Evolutionary conservation across 768 basidiomycete genomes (phyloP).

Genomic region (Leccinellum rugosiceps): DNA sequence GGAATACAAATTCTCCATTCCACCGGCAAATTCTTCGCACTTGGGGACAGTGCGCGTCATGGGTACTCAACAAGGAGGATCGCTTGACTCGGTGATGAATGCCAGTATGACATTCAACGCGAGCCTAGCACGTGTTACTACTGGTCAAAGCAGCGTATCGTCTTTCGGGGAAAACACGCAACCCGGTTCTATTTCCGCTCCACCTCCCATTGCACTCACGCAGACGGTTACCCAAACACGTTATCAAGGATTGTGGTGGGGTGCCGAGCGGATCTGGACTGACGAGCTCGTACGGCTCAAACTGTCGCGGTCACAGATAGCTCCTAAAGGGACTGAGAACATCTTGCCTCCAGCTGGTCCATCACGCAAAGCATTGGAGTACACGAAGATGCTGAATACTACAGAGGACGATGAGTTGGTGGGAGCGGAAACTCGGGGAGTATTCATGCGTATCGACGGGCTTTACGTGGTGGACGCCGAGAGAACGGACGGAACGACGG

Average conservation of each 20-base stretch:
- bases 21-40: constrained; percentile 21
- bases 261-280: constrained; percentile 83
- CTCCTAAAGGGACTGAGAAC: constrained; percentile 58
- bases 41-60: not conserved
- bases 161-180: not conserved
- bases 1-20: constrained; percentile 52
- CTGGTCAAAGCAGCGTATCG: constrained; percentile 7
- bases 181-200: constrained; percentile 12
- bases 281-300: constrained; percentile 83
- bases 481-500: constrained; percentile 38
- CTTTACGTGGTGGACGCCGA: constrained; percentile 60
- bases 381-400: constrained; percentile 17
- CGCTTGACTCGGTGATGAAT: constrained; percentile 45
- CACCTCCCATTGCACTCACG: constrained; percentile 15
- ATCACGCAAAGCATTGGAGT: constrained; percentile 30
- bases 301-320: constrained; percentile 60
- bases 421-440: constrained; percentile 44
- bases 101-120: constrained; percentile 44
- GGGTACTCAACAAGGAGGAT: constrained; percentile 18
- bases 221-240: constrained; percentile 48
- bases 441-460: constrained; percentile 69
- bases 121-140: constrained; percentile 14
- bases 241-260: constrained; percentile 88
- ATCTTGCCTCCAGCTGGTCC: constrained; percentile 65
- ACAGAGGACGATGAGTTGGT: constrained; percentile 13